Conservation (phyloP, 495 filamentous ascomycete genomes). For the Tetracladium setigerum region DNA sequence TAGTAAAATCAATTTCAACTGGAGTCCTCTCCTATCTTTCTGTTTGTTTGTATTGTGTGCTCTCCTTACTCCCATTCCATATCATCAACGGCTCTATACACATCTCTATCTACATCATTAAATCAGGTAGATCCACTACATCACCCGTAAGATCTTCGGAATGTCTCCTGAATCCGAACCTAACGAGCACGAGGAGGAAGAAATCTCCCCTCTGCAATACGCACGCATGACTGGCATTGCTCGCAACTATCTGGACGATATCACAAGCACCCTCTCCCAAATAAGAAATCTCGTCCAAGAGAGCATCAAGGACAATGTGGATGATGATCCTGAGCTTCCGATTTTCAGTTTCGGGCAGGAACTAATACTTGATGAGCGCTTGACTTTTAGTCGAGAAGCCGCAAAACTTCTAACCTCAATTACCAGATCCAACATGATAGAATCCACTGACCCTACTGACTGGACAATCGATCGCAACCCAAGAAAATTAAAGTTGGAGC, state of each 20-base stretch:
- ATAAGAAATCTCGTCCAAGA: constrained; percentile 3
- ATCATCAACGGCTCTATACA: too few relatives aligned
- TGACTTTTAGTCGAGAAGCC: constrained; percentile 19
- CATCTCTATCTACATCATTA: too few relatives aligned
- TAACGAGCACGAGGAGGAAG: constrained; percentile 1
- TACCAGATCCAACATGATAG: constrained; percentile 11
- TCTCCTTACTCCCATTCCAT: too few relatives aligned
- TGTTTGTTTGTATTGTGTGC: too few relatives aligned
- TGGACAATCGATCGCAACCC: not conserved
- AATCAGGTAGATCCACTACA: too few relatives aligned
- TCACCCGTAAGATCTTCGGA: too few relatives aligned
- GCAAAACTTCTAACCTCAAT: constrained; percentile 7
- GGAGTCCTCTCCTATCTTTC: too few relatives aligned
- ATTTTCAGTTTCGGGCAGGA: constrained; percentile 17
- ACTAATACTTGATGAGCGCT: constrained; percentile 20
- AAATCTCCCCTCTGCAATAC: constrained; percentile 27
- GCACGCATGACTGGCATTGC: constrained; percentile 33
- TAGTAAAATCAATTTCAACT: too few relatives aligned
- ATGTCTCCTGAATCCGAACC: too few relatives aligned
- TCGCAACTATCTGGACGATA: constrained; percentile 24
- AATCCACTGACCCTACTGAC: constrained; percentile 18
- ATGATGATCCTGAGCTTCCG: constrained; percentile 20
- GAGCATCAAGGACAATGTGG: not conserved
- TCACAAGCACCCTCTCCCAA: too few relatives aligned
- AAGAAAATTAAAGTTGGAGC: constrained; percentile 29